Base-by-base conservation (phyloP, 371 early-diverging fungal species). In the Coemansia sp. region DNA sequence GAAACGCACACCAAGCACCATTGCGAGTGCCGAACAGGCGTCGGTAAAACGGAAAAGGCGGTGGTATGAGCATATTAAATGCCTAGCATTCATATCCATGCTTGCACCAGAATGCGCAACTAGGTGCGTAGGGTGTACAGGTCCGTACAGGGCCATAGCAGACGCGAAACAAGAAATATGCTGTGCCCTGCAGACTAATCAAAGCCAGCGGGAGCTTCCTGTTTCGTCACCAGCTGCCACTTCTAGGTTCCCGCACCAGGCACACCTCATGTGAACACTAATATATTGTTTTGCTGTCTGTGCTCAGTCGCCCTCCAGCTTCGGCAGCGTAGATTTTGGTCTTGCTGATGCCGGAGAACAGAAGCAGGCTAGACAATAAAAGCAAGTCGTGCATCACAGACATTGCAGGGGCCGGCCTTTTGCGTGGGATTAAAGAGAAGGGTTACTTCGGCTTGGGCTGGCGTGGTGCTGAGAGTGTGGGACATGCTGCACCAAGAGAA, bases 201-300 rank as follows among this genome's bases (percentile, higher is more conserved):
- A 52, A 24, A 54, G 54, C n/a, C 50, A 48, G 18, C 5, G 10
- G 21, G 48, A 34, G 34, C 34, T 5, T 16, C 13, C 14, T 13
- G 22, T 54, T 54, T 8, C 47, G 29, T 40, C 29, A 60, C 48
- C 60, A 60, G 27, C 60, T 60, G 60, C 60, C 29, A 26, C 60
- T 60, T 60, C 60, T 60, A 60, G 48, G 60, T 60, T 48, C n/a
- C 27, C 27, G 45, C 45, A 47, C 48, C 10, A 29, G 22, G 27
- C 26, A 29, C 48, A 40, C 31, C 59, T 59, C 60, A 60, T 60
- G 60, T 60, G 60, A 60, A 21, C 60, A 42, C 13, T n/a, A n/a
- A 45, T 45, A 24, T 34, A 29, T 14, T 45, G 27, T 3, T 6
- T 60, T 56, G 34, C 34, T 37, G 57, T 31, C n/a, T 56, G 34